phyloP scores from a whole-genome alignment of 345 rosid genomes.

The Abelmoschus esculentus region DNA sequence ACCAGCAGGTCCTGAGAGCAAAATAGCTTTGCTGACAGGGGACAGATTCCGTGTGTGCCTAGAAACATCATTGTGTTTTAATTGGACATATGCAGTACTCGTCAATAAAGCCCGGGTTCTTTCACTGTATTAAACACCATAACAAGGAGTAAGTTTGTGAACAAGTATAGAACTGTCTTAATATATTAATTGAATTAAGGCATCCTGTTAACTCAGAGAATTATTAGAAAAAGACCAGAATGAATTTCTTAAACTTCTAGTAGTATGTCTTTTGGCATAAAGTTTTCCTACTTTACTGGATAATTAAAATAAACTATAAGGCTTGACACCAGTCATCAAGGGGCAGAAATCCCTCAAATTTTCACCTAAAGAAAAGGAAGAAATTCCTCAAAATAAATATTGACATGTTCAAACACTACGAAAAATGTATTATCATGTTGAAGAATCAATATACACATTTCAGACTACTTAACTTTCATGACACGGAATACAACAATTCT shows the following conservation, averaged over 20 bases:
- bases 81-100: conserved; percentile 78
- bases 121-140: conserved; percentile 44
- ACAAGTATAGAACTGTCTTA: background rate
- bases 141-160: conserved; percentile 5
- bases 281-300: background rate
- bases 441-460: background rate
- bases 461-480: background rate
- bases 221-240: background rate
- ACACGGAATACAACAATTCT: background rate
- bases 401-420: background rate
- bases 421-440: background rate
- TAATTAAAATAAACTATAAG: background rate
- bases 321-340: background rate
- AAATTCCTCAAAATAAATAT: background rate
- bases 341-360: no score
- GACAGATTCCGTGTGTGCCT: conserved; percentile 87
- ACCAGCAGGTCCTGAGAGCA: conserved; percentile 95
- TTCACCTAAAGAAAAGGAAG: no score
- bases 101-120: conserved; percentile 61
- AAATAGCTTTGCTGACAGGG: conserved; percentile 79
- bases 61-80: conserved; percentile 69
- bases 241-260: background rate
- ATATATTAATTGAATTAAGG: background rate
- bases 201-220: background rate
- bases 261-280: background rate